phyloP scores from a whole-genome alignment of 192 early-diverging fungal species.

The Phycomyces nitens region DNA sequence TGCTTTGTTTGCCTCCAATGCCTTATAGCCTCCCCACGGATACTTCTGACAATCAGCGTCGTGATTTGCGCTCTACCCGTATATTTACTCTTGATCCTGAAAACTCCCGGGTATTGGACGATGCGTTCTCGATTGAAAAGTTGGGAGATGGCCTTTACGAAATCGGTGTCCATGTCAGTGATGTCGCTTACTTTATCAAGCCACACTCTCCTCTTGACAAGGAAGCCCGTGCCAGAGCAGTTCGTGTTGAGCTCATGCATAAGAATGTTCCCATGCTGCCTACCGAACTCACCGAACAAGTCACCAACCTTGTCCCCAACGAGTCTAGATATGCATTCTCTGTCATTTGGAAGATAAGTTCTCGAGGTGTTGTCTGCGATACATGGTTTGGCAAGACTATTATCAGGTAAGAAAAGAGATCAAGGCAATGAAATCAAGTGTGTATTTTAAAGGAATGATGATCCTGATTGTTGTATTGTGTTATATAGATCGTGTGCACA shows the following conservation, averaged over 20 bases:
- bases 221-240: conserved; percentile 88
- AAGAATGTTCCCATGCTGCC: conserved; percentile 96
- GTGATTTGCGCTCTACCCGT: conserved; percentile 66
- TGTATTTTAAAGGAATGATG: background rate
- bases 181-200: conserved; percentile 95
- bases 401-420: conserved; percentile 10
- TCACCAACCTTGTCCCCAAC: conserved; percentile 86
- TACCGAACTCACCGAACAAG: conserved; percentile 79
- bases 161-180: conserved; percentile 85
- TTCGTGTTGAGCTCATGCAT: conserved; percentile 93
- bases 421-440: background rate
- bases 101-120: conserved; percentile 53
- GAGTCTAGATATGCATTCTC: conserved; percentile 68
- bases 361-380: conserved; percentile 75
- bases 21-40: conserved; percentile 79
- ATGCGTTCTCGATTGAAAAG: conserved; percentile 65
- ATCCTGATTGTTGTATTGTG: conserved; percentile 43
- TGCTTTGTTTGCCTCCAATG: conserved; percentile 71
- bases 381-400: conserved; percentile 68
- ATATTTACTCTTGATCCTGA: conserved; percentile 92
- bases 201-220: conserved; percentile 88
- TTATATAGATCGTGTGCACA: conserved; percentile 68
- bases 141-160: conserved; percentile 67
- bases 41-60: conserved; percentile 43
- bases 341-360: conserved; percentile 92